Conservation (phyloP, 78 protist genomes). For the Dictyostelium capitatum region DNA sequence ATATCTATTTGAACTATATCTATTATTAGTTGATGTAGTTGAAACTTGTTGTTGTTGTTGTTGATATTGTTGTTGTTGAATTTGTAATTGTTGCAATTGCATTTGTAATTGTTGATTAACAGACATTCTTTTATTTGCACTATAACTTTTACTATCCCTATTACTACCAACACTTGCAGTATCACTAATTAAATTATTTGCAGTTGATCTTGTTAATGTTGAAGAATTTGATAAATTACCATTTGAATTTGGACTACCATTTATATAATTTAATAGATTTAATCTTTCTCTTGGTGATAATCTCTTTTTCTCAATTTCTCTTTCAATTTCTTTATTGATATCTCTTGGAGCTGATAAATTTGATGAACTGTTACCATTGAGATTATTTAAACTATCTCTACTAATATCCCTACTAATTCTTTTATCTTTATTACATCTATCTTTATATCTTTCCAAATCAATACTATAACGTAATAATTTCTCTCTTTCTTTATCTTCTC, state of each 20-base stretch:
- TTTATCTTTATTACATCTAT: slow-evolving; percentile 32
- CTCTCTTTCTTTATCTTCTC: slow-evolving; percentile 61
- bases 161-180: slow-evolving; percentile 5
- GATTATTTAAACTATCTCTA: slow-evolving; percentile 7
- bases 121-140: neutral
- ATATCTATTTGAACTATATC: slow-evolving; percentile 19
- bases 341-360: slow-evolving; percentile 24
- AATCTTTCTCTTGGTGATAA: slow-evolving; percentile 68
- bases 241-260: neutral
- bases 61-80: slow-evolving; percentile 27
- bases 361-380: no score
- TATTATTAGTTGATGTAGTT: neutral
- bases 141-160: slow-evolving; percentile 3
- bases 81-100: slow-evolving; percentile 24
- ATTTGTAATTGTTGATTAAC: slow-evolving; percentile 21
- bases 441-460: slow-evolving; percentile 73
- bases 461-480: slow-evolving; percentile 56
- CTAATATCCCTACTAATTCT: slow-evolving; percentile 49
- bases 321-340: slow-evolving; percentile 65
- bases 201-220: neutral
- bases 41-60: slow-evolving; percentile 5
- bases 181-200: neutral
- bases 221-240: neutral
- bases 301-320: slow-evolving; percentile 65
- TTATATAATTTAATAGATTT: slow-evolving; percentile 2